These are phyloP conservation scores for Coix lacrymajobi DNA, from an alignment of 176 grass and related monocot genomes.

Conservation along the genomic window DNA sequence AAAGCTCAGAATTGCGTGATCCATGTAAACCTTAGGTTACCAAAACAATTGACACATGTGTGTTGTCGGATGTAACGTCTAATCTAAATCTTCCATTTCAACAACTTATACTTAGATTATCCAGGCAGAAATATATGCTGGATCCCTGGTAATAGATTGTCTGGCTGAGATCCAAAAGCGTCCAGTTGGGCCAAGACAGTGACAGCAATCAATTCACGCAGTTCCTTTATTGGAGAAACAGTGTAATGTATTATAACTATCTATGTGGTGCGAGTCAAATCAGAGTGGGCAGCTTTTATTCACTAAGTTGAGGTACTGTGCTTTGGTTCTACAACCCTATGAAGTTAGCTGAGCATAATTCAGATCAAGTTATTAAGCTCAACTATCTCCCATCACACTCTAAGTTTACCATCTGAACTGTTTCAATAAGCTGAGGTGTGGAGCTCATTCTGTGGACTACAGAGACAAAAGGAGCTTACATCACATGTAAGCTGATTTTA, in stretches of 20 bases:
- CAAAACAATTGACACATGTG: background rate
- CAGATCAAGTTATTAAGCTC: background rate
- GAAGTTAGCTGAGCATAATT: background rate
- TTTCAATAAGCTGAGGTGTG: background rate
- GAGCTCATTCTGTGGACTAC: background rate
- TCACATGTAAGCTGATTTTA: background rate
- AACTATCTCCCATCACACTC: background rate
- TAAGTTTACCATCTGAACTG: background rate
- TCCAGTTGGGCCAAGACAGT: background rate
- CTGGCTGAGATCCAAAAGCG: background rate
- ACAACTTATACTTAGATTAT: background rate
- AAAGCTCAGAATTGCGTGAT: background rate
- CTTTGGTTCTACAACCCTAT: background rate
- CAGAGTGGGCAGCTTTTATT: background rate
- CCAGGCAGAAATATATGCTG: background rate
- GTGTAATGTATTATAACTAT: background rate
- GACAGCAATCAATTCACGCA: background rate
- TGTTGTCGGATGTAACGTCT: background rate
- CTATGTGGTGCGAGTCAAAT: background rate
- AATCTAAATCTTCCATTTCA: background rate
- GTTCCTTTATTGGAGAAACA: background rate
- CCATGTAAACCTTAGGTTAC: background rate
- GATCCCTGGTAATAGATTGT: background rate
- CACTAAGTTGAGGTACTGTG: background rate
- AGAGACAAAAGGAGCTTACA: background rate